Percentiles rank a stretch among this genome's conserved stretches.
These are phyloP conservation scores for Chenopodium album DNA, from an alignment of 148 eudicot species.

Conservation along the genomic window DNA sequence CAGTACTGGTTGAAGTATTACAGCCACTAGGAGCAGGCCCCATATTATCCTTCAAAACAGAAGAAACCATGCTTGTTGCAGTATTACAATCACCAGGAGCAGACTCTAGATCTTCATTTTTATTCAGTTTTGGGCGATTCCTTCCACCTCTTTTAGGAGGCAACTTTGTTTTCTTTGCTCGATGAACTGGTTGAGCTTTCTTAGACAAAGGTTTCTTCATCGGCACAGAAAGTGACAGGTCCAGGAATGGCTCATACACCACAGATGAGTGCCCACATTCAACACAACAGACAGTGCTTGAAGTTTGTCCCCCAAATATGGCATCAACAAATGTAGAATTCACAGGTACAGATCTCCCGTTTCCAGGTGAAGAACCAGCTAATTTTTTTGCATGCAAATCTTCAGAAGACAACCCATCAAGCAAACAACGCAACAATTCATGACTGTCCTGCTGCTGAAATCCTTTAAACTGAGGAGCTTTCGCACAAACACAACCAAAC, in stretches of 20 bases:
- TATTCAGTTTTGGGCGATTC: conserved; percentile 46
- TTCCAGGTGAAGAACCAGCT: conserved; percentile 28
- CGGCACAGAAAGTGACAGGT: conserved; percentile 87
- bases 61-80: conserved; percentile 31
- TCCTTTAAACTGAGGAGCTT: conserved; percentile 91
- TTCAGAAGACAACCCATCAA: conserved; percentile 77
- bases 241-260: conserved; percentile 80
- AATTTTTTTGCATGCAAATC: conserved; percentile 45
- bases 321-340: conserved; percentile 64
- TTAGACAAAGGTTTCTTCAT: conserved; percentile 61
- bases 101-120: conserved; percentile 33
- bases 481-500: conserved; percentile 67
- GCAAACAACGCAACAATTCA: conserved; percentile 84
- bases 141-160: conserved; percentile 64
- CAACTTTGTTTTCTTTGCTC: conserved; percentile 57
- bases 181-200: conserved; percentile 41
- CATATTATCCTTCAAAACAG: conserved; percentile 26
- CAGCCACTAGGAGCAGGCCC: conserved; percentile 29
- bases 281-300: conserved; percentile 76
- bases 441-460: conserved; percentile 95
- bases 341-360: conserved; percentile 24
- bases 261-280: conserved; percentile 78
- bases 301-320: conserved; percentile 80
- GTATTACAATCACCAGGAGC: conserved; percentile 28
- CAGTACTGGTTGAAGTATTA: conserved; percentile 27